Conservation (phyloP, 2,329 filamentous ascomycete genomes). For the Albophoma yamanashiensis region DNA sequence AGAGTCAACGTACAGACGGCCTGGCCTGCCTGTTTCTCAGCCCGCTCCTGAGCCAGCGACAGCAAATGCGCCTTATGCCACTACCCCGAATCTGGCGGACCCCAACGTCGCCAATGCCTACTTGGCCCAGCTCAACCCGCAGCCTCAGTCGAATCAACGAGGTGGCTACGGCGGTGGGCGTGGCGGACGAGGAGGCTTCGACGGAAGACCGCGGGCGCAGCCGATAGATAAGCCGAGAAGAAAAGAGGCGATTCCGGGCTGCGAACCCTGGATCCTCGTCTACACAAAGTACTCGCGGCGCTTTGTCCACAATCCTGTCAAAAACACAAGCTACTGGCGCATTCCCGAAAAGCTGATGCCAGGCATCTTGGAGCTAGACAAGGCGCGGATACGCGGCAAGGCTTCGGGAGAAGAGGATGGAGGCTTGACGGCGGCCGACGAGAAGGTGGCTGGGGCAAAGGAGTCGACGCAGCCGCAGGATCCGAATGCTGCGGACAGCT, state of each 20-base stretch:
- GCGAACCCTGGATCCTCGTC: slow-evolving; percentile 84
- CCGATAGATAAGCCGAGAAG: slow-evolving; percentile 72
- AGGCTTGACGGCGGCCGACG: not conserved
- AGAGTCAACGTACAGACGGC: slow-evolving; percentile 77
- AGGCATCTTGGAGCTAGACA: slow-evolving; percentile 63
- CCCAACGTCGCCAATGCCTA: slow-evolving; percentile 50
- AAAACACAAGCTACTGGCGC: slow-evolving; percentile 88
- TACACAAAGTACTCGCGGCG: slow-evolving; percentile 81
- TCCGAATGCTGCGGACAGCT: slow-evolving; percentile 39
- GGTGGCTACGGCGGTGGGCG: slow-evolving; percentile 15
- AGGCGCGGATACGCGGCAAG: slow-evolving; percentile 55
- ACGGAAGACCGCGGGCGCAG: slow-evolving; percentile 53
- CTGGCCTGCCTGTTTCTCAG: slow-evolving; percentile 27
- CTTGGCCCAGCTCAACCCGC: slow-evolving; percentile 40
- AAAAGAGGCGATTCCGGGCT: slow-evolving; percentile 68
- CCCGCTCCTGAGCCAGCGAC: slow-evolving; percentile 19
- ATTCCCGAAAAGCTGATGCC: slow-evolving; percentile 81
- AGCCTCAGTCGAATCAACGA: slow-evolving; percentile 24
- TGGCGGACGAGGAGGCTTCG: slow-evolving; percentile 36
- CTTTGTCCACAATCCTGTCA: slow-evolving; percentile 81
- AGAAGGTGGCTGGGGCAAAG: not conserved
- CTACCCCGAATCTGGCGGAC: slow-evolving; percentile 34
- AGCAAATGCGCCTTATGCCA: slow-evolving; percentile 13
- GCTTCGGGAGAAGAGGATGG: slow-evolving; percentile 11
- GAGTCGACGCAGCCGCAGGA: slow-evolving; percentile 15